These are phyloP conservation scores for Amanita brunnescens DNA, from an alignment of 768 basidiomycete species.

Conservation along the genomic window DNA sequence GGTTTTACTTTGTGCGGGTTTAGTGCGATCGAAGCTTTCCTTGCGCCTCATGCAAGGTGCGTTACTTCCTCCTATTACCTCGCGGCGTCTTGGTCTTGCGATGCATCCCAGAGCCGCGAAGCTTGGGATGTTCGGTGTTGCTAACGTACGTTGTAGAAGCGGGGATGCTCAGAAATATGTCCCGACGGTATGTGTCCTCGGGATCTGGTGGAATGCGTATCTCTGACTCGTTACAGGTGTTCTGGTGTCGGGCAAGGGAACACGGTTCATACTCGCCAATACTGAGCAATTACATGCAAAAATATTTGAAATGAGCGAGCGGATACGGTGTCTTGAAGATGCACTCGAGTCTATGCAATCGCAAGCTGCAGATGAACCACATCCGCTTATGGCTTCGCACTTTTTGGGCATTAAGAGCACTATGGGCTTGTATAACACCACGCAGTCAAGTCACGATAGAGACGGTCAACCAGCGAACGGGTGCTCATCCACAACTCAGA, in stretches of 20 bases:
- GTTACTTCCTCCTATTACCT: neutral
- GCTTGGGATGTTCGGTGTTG: neutral
- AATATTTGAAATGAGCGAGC: conserved; percentile 59
- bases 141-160: conserved; percentile 31
- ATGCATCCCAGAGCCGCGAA: neutral
- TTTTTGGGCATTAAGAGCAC: conserved; percentile 49
- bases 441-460: conserved; percentile 14
- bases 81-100: neutral
- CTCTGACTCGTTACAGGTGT: conserved; percentile 33
- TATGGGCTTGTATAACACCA: conserved; percentile 37
- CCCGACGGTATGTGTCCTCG: conserved; percentile 40
- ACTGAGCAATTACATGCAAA: conserved; percentile 58
- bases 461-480: neutral
- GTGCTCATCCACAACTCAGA: neutral
- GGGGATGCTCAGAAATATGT: conserved; percentile 59
- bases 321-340: conserved; percentile 54
- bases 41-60: conserved; percentile 35
- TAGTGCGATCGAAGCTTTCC: conserved; percentile 47
- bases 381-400: conserved; percentile 43
- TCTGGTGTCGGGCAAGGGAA: conserved; percentile 57
- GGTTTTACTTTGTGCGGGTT: conserved; percentile 4
- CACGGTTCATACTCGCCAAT: conserved; percentile 59
- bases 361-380: conserved; percentile 24
- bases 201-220: neutral
- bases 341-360: conserved; percentile 31